Evolutionary conservation across 78 protist genomes (phyloP).

Genomic region (Speleostelium caveatum): DNA sequence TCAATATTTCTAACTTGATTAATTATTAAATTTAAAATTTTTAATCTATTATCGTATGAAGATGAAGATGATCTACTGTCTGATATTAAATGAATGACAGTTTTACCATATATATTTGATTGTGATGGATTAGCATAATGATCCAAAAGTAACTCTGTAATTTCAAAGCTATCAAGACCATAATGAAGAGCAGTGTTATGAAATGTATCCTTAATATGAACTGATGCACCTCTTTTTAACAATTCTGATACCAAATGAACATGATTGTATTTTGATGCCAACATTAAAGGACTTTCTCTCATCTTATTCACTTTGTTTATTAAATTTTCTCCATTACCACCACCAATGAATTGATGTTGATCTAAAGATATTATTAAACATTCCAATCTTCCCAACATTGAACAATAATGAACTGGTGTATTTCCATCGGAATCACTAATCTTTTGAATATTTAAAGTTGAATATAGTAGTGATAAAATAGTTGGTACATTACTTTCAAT

Average conservation of each 20-base stretch:
- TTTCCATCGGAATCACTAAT: conserved; percentile 29
- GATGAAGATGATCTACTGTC: no score
- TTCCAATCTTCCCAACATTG: not conserved
- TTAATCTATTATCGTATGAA: no score
- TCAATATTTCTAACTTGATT: no score
- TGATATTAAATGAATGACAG: not conserved
- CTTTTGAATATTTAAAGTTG: not conserved
- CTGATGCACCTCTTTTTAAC: not conserved
- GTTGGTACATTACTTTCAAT: no score
- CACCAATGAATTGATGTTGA: not conserved
- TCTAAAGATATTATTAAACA: conserved; percentile 3
- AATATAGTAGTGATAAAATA: no score
- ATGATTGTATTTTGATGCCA: conserved; percentile 23
- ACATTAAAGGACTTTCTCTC: conserved; percentile 30
- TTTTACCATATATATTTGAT: not conserved
- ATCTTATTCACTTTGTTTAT: conserved; percentile 8
- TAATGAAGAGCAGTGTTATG: conserved; percentile 16
- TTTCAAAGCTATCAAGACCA: not conserved
- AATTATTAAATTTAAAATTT: no score
- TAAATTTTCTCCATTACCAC: not conserved
- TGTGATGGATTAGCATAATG: not conserved
- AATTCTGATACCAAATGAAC: not conserved
- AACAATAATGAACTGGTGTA: conserved; percentile 24
- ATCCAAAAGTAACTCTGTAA: not conserved
- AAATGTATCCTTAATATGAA: not conserved